A percentile compares a stretch with the other conserved stretches of the same genome.
Conservation (phyloP, 2,329 filamentous ascomycete species). For the Diaporthe sp. region DNA sequence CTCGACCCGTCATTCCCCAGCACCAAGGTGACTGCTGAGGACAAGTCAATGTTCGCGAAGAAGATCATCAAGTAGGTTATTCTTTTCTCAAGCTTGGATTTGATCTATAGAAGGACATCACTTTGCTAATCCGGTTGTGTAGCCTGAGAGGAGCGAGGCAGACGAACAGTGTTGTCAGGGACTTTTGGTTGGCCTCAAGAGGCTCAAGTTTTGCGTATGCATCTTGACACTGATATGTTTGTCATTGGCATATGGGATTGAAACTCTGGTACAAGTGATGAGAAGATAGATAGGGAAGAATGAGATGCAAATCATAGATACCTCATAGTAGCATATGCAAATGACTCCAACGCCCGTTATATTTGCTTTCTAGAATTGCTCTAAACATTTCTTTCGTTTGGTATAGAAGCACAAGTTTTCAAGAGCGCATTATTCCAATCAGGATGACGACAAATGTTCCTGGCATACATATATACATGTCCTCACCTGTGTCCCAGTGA, state of each 20-base stretch:
- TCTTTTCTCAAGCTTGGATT: conserved; percentile 1
- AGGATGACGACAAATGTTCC: neutral
- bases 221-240: conserved; percentile 56
- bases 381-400: neutral
- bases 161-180: conserved; percentile 77
- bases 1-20: conserved; percentile 69
- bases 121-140: neutral
- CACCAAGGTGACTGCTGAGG: conserved; percentile 67
- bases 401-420: neutral
- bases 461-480: neutral
- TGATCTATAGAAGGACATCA: neutral
- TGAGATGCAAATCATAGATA: conserved; percentile 33
- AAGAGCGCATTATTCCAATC: too few species aligned
- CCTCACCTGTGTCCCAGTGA: neutral
- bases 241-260: neutral
- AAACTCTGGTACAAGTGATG: neutral
- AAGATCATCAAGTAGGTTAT: conserved; percentile 72
- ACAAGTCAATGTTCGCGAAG: conserved; percentile 75
- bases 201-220: conserved; percentile 73
- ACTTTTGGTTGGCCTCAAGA: conserved; percentile 80
- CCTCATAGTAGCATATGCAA: conserved; percentile 6
- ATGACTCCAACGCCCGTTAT: neutral
- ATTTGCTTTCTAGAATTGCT: neutral
- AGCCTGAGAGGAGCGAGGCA: conserved; percentile 74
- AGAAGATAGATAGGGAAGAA: conserved; percentile 6